Base-by-base conservation (phyloP, 2,329 filamentous ascomycete species). In the Fusarium sp. region DNA sequence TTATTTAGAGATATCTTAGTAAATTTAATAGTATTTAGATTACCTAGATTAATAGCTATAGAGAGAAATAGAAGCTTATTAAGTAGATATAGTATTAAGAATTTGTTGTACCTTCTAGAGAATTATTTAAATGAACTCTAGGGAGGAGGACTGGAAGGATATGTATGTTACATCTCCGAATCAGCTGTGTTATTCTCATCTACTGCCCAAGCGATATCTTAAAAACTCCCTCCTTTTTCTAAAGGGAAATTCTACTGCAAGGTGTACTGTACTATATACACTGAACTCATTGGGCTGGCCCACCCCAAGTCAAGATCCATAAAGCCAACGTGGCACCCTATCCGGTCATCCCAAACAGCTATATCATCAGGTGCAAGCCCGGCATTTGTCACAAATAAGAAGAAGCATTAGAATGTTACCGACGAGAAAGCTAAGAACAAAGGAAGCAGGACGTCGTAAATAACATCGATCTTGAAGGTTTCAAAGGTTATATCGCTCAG, bases 281-380 rank as follows among this genome's bases (percentile, higher is more conserved):
- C 34, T 11, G 32, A 6, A 37, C 9, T 37, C 9, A 34, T 34
- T 4, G 16, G 8, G 16, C 1, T 34, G 5, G 4, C 32, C 14
- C 14, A 5, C 2, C 32, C 32, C 32, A 34, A 34, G 32, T 34
- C 32, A 9, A 34, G 16, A 8, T 34, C 9, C 32, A 18, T 2
- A 18, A 34, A 1, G 32, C 16, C 2, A 16, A 34, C 4, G 16
- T 34, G 16, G 8, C 5, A 34, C 32, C 32, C 32, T 16, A 34
- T 18, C 8, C 16, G 16, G 47, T 61, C 18, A 42, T 70, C 16
- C 67, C 60, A 4, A 47, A 65, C 20, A 70, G 42, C 14, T 72
- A 68, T 16, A 68, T 70, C 20, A 28, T 72, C 16, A 68, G 32
- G 5, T 68, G 68, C 30, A 72, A 63, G 9, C 16, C 16, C 4